Percentiles rank a stretch among this genome's conserved stretches.
Conservation (phyloP, 2,329 filamentous ascomycete species). For the Tolypocladium tropicale region DNA sequence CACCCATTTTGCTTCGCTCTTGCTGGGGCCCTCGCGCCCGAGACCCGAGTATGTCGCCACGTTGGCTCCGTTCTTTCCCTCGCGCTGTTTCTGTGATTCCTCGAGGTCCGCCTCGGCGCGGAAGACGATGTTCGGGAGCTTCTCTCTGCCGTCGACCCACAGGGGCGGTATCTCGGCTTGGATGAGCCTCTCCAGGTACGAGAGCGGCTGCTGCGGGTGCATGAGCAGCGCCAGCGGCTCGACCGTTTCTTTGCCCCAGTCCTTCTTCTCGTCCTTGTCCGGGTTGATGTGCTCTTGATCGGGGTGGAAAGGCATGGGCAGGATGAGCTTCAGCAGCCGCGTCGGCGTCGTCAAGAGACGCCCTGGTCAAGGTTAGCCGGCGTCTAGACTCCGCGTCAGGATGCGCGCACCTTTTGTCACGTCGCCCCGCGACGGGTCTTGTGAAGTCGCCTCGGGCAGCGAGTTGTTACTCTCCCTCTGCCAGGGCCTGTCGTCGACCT, state of each 20-base stretch:
- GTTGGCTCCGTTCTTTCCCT: constrained; percentile 21
- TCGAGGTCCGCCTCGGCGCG: constrained; percentile 65
- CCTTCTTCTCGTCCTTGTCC: constrained; percentile 23
- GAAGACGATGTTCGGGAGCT: constrained; percentile 67
- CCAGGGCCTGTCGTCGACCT: constrained; percentile 55
- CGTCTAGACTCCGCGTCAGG: constrained; percentile 2
- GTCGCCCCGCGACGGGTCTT: constrained; percentile 13
- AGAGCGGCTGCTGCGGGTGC: constrained; percentile 83
- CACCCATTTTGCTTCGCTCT: constrained; percentile 50
- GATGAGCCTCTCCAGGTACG: constrained; percentile 80
- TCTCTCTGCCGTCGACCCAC: constrained; percentile 52
- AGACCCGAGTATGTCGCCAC: constrained; percentile 64
- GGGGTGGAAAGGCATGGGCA: constrained; percentile 50
- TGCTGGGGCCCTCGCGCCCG: constrained; percentile 47
- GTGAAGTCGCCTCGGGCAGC: constrained; percentile 19
- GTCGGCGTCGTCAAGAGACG: constrained; percentile 75
- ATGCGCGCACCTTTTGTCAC: constrained; percentile 17
- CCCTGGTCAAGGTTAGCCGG: constrained; percentile 28
- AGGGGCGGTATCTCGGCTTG: constrained; percentile 75
- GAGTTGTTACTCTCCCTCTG: constrained; percentile 47
- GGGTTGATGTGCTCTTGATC: constrained; percentile 29
- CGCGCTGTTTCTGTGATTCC: constrained; percentile 20
- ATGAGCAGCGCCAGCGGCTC: constrained; percentile 78
- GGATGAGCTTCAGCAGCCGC: constrained; percentile 67
- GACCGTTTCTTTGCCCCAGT: constrained; percentile 32